Base-by-base conservation (phyloP, 2,329 filamentous ascomycete genomes). In the Teratosphaeria epicoccoides region DNA sequence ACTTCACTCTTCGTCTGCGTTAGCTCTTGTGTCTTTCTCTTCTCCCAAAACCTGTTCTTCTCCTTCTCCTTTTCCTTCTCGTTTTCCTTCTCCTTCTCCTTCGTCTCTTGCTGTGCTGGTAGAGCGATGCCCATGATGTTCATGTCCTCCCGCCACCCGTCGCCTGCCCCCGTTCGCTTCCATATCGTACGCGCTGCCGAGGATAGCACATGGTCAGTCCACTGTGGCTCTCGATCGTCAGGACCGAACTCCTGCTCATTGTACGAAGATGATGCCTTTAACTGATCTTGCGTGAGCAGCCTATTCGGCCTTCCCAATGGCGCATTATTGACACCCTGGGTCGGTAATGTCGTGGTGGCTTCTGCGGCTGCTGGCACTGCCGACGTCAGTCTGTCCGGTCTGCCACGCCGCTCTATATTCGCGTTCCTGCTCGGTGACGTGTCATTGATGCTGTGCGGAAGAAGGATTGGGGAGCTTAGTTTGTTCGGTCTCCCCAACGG, bases 291-390 rank as follows among this genome's bases (percentile, higher is more conserved):
- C 40, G 17, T 24, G 28, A 46, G 12, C 45, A 56, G 26, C 24
- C 52, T 33, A 22, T 56, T 54, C n/a, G 52, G 49, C 43, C 48
- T 54, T 11, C 54, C 54, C 24, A 54, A 44, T 11, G 52, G 52
- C 47, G 28, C 14, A 24, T 26, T 17, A 26, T 55, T 55, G n/a
- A 47, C 49, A 40, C 51, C 51, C 23, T 28, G 9, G 11, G n/a
- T 23, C n/a, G 33, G 33, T 17, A 3, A 9, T 17, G 33, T 7
- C 3, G 9, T 5, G 33, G 14, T 17, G 23, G 20, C 43, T 22
- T 24, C 24, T 17, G 43, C 20, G 11, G 20, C 14, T 46, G 43
- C 11, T 46, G 43, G 43, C 12, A 4, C 24, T 22, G 24, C 11
- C 43, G 22, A 24, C 4, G n/a, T 17, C 33, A 40, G 33, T 20